These are phyloP conservation scores for Funneliformis caledonium DNA, from an alignment of 371 early-diverging fungal species.

Conservation along the genomic window DNA sequence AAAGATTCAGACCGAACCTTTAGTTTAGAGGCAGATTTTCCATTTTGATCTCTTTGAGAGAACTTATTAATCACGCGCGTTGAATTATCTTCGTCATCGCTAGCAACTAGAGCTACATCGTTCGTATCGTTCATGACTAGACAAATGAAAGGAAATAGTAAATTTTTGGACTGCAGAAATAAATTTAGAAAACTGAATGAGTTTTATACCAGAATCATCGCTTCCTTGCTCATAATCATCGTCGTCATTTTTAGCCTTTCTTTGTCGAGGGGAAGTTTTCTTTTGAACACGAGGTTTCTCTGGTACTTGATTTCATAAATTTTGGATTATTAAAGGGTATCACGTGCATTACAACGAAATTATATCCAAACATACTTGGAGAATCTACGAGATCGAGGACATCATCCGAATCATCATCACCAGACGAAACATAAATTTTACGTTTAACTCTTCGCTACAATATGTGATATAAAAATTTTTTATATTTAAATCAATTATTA, in stretches of 20 bases:
- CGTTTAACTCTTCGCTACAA: conserved; percentile 18
- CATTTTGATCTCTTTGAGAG: not conserved
- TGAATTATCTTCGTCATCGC: not conserved
- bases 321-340: not conserved
- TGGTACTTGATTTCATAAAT: not conserved
- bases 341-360: not conserved
- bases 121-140: not conserved
- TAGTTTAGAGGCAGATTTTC: not conserved
- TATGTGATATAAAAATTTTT: not conserved
- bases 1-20: not conserved
- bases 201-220: not conserved
- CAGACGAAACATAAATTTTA: conserved; percentile 21
- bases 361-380: conserved; percentile 6
- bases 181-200: not conserved
- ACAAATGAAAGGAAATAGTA: not conserved
- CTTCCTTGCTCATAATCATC: conserved; percentile 4
- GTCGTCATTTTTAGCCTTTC: not conserved
- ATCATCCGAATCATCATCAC: conserved; percentile 20
- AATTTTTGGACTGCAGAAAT: not conserved
- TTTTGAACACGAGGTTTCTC: not conserved
- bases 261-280: not conserved
- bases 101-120: not conserved
- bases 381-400: not conserved
- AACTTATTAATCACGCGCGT: not conserved
- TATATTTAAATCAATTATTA: not conserved